Evolutionary conservation across 768 basidiomycete genomes (phyloP), one percentile per base, ranked within the genome.

Genomic region (Rossbeevera mucosa): DNA sequence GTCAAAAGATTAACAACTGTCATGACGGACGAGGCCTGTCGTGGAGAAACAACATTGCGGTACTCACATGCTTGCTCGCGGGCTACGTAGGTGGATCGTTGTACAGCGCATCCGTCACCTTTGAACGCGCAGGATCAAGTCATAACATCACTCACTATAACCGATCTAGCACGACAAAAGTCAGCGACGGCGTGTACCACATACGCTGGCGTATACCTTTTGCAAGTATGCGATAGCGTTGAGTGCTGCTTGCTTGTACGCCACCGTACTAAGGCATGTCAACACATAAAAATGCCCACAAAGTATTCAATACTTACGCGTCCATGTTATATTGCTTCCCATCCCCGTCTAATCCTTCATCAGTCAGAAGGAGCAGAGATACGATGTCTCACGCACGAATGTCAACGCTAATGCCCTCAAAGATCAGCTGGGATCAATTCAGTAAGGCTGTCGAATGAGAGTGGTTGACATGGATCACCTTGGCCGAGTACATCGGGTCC

Each of bases 261-360:
- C 87, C 16, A 86, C 84, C 20, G 86, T 80, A 0, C 83, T 85
- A 46, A 26, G 29, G 20, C 18, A 9, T n/a, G 47, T 42, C 40
- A 45, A 36, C 25, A 6, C 48, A 20, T 20, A 2, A 0, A 18
- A 28, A 43, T 7, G 12, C 43, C 14, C 12, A n/a, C 2, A 14
- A 40, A 30, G 18, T 11, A 41, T 18, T 9, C 26, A 1, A 7
- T 4, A 58, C 80, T 60, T 65, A 86, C 78, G 85, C 82, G 59
- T 86, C 83, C 87, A 89, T 89, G 61, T 82, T 76, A 67, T 87
- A 85, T 65, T 88, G 86, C 54, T 78, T 83, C 11, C 86, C 86
- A 59, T 83, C 80, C 1, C 87, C 87, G 46, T 86, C 84, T 85
- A 26, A 8, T 8, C 7, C 8, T 36, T 20, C 8, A 28, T 50